Evolutionary conservation across 768 basidiomycete species (phyloP), one percentile per base, ranked within the genome.

Genomic region (Chalciporus piperatus): DNA sequence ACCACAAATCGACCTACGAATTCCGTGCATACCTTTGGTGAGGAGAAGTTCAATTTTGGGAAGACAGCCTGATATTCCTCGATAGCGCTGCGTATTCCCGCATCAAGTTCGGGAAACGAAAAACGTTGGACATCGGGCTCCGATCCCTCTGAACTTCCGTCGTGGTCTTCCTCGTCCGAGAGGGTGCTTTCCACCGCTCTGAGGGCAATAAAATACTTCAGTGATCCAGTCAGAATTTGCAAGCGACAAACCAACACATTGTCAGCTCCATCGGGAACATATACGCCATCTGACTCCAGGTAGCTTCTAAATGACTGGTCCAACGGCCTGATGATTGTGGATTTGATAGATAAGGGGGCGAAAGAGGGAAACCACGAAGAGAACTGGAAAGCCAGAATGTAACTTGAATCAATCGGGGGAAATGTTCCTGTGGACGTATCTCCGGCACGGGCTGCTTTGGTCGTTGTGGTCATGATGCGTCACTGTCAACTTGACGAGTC

Each of bases 41-140:
- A 86, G 6, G 93, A 91, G 72, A 95, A 97, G 63, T 97, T 98
- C 49, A 98, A 82, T 70, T 98, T 98, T 1, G 95, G 94, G 66
- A 98, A 98, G 25, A 96, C 86, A 6, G 86, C 87, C 3, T 83
- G 88, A 66, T 89, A 94, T 50, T 78, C 69, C 41, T 71, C 59
- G n/a, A 97, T 74, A 30, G 76, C 79, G 13, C 72, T 66, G 44
- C 89, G 72, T 54, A 98, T 95, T 50, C 73, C 73, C 13, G 72
- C 70, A 60, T 94, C 92, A n/a, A 97, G 72, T 41, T 84, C 84
- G 0, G 94, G 92, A 63, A 98, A 95, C 3, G 85, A 73, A 60
- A 82, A 91, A 22, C 58, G 70, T 44, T 60, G 69, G 2, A 50
- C 52, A 2, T 69, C 70, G 8, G 74, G 38, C 45, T 55, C 73